These are phyloP conservation scores for Tulasnella sp. DNA, from an alignment of 768 basidiomycete species.

Conservation along the genomic window DNA sequence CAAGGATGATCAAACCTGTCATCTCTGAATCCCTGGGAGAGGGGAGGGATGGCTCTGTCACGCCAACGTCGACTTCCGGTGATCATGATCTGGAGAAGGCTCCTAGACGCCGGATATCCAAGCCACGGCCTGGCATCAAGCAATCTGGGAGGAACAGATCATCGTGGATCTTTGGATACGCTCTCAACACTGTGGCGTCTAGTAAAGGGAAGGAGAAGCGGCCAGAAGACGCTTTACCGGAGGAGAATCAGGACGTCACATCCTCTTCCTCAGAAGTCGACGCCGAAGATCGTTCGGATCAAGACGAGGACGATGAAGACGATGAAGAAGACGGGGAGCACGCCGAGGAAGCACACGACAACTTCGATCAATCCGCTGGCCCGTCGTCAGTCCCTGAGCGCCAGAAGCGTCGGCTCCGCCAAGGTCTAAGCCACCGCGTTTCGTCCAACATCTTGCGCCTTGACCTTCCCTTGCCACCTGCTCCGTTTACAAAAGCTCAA, in stretches of 20 bases:
- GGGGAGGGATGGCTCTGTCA: neutral
- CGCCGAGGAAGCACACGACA: slow-evolving; percentile 12
- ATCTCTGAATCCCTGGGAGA: neutral
- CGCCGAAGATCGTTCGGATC: slow-evolving; percentile 23
- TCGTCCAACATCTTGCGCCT: slow-evolving; percentile 8
- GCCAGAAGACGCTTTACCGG: neutral
- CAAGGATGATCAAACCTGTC: neutral
- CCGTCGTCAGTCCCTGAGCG: slow-evolving; percentile 5
- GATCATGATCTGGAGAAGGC: slow-evolving; percentile 7
- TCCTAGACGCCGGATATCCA: neutral
- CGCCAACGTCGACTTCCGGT: neutral
- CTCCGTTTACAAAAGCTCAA: slow-evolving; percentile 45
- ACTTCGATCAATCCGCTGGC: slow-evolving; percentile 11
- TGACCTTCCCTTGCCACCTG: slow-evolving; percentile 28
- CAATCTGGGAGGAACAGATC: neutral
- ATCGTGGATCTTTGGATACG: slow-evolving; percentile 15
- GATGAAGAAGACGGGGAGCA: slow-evolving; percentile 9
- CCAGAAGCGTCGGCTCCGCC: slow-evolving; percentile 18
- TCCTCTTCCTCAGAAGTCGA: neutral
- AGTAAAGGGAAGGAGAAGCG: slow-evolving; percentile 13
- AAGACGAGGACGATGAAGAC: slow-evolving; percentile 3
- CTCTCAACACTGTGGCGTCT: neutral
- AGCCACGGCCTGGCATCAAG: neutral
- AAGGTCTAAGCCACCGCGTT: slow-evolving; percentile 22
- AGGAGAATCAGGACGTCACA: neutral